Base-by-base conservation (phyloP, 768 basidiomycete species). In the Lentinula guzmanii region DNA sequence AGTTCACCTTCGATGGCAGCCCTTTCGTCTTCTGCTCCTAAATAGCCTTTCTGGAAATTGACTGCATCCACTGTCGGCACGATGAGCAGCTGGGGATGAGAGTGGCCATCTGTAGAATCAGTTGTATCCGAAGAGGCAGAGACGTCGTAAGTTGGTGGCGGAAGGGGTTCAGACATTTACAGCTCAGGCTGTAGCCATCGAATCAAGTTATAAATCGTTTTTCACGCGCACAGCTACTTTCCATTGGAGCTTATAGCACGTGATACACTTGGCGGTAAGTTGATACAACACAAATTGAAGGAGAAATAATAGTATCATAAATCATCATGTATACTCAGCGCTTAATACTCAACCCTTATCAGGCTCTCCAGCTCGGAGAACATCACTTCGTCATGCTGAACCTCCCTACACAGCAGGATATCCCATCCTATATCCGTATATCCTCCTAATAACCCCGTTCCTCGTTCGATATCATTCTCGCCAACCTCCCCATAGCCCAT, bases 1-100 rank as follows among this genome's bases (percentile, higher is more conserved):
- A 95, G 78, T 70, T 94, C 93, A 52, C 93, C 93, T 69, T 93
- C 92, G 58, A 95, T 83, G 8, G 90, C 87, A 13, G 92, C 90
- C 62, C 79, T 81, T 72, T 93, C 92, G 56, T 83, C 90, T 60
- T 92, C 90, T 24, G 87, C 90, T 55, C 93, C 93, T 7, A 95
- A 78, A 70, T 83, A 91, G 10, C 93, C 93, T 67, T 86, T 89
- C 75, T 95, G 93, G 68, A 95, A 95, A 70, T 86, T 83, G 60
- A 90, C 77, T 21, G 85, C 79, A 70, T 89, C 83, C 53, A 82
- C 76, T 13, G 85, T 79, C 0, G 93, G 93, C 11, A 86, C 77
- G 62, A 95, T 87, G 63, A 93, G 77, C 52, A 94, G 79, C 74
- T 93, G 89, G 16, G 86, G 84, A 13, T 52, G 33, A 33, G 21